phyloP scores from a whole-genome alignment of 768 basidiomycete species.

The Boletus subparvulus region DNA sequence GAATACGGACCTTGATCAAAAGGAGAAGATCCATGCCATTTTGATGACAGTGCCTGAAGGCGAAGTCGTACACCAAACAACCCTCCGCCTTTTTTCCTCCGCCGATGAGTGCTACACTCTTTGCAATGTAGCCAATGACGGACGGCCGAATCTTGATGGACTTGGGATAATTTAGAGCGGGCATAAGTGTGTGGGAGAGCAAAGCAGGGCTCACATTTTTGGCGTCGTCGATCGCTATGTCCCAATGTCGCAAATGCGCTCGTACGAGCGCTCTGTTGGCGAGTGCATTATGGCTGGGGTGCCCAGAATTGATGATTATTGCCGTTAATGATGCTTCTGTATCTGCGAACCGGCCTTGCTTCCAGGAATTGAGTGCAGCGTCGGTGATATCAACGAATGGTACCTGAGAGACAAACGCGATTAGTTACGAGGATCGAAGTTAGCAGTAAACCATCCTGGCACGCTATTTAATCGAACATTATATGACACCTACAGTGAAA shows the following conservation, averaged over 20 bases:
- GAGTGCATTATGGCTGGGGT: not conserved
- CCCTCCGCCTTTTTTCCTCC: not conserved
- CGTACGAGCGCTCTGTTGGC: constrained; percentile 2
- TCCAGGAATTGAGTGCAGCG: not conserved
- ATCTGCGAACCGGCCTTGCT: not conserved
- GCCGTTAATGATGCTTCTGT: not conserved
- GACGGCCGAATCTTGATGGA: not conserved
- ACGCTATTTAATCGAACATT: too few relatives aligned
- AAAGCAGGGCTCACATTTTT: not conserved
- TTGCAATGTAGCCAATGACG: not conserved
- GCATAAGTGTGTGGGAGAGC: not conserved
- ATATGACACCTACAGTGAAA: too few relatives aligned
- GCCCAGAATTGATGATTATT: not conserved
- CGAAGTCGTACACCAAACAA: not conserved
- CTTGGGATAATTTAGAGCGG: not conserved
- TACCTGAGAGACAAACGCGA: not conserved
- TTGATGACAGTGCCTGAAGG: not conserved
- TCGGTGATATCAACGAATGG: not conserved
- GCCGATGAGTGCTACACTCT: not conserved
- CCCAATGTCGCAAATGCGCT: not conserved
- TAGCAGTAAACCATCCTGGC: too few relatives aligned
- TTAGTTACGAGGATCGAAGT: not conserved
- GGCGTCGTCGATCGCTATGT: not conserved
- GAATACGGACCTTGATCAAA: not conserved
- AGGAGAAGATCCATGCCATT: not conserved